Base-by-base conservation (phyloP, 495 filamentous ascomycete genomes). In the Xylaria intraflava region DNA sequence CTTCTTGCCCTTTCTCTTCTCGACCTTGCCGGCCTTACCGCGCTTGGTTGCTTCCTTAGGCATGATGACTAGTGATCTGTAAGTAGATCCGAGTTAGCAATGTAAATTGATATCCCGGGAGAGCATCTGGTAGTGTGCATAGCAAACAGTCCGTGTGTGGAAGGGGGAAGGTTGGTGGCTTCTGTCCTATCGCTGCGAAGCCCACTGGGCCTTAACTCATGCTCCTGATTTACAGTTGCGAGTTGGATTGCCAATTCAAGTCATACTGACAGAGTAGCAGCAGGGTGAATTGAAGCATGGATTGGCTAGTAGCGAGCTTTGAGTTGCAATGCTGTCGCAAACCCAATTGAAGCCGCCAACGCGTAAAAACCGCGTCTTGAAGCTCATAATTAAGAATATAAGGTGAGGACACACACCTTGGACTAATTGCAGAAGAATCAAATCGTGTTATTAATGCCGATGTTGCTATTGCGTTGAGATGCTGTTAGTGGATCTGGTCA, bases 11-110 rank as follows among this genome's bases (percentile, higher is more conserved):
- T 72, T 69, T 58, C 68, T 64, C 64, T 69, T 74, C 61, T 69
- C 69, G 44, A 62, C 66, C 67, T 72, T 78, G 48, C 65, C 67
- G 60, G 60, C 50, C 55, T 63, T 63, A 56, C 66, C 72, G 42
- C 67, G 68, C 67, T 74, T 78, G 63, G 70, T 69, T 40, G 70
- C 59, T 56, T 75, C 73, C 71, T 77, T 74, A 54, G 72, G 70
- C 71, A 74, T 74, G 27, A n/a, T 72, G 64, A 31, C 8, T 46
- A 14, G 8, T 24, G n/a, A 7, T n/a, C 42, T 53, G 24, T 38
- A 38, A 10, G 5, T 0, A 0, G 20, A 20, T 50, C n/a, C 24
- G 48, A n/a, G 46, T 51, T 20, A 49, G 29, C 11, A 14, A 31
- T 31, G 39, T 24, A 30, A 50, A 43, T 17, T 14, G 16, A 23